Evolutionary conservation across 805 yeast species (phyloP).

Genomic region (Lipomyces yamanashiensis): DNA sequence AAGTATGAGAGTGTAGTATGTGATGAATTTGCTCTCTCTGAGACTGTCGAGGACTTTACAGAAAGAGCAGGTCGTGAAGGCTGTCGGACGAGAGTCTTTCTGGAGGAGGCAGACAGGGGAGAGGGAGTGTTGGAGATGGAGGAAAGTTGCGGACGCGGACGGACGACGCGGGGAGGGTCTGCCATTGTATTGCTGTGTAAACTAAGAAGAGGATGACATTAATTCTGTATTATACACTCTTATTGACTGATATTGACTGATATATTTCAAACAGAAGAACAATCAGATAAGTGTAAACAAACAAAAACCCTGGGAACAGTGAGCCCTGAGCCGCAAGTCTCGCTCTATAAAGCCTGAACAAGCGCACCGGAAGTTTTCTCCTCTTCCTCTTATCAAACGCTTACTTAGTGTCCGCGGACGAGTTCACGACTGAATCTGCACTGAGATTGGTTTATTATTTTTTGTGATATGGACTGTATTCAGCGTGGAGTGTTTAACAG

Average conservation of each 20-base stretch:
- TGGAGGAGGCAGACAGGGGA: not conserved
- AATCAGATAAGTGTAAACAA: not conserved
- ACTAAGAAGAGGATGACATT: too few relatives aligned
- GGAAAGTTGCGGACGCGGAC: not conserved
- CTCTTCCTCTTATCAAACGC: not conserved
- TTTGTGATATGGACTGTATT: not conserved
- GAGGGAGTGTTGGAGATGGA: not conserved
- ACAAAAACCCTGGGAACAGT: not conserved
- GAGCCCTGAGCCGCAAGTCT: too few relatives aligned
- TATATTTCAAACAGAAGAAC: not conserved
- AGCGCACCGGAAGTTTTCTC: not conserved
- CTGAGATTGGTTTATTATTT: not conserved
- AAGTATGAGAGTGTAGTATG: constrained; percentile 26
- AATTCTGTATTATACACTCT: too few relatives aligned
- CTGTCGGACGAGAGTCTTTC: not conserved
- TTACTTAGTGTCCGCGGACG: too few relatives aligned
- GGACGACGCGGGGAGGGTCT: not conserved
- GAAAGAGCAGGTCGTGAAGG: not conserved
- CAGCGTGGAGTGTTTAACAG: too few relatives aligned
- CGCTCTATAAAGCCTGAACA: not conserved
- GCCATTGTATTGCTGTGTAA: too few relatives aligned
- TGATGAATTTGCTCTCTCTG: not conserved
- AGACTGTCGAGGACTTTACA: not conserved
- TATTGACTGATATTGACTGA: too few relatives aligned
- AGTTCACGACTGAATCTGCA: not conserved